A percentile compares a stretch with the other conserved stretches of the same genome.
phyloP scores from a whole-genome alignment of 1,284 basidiomycete species.

The Entoloma clypeatum region DNA sequence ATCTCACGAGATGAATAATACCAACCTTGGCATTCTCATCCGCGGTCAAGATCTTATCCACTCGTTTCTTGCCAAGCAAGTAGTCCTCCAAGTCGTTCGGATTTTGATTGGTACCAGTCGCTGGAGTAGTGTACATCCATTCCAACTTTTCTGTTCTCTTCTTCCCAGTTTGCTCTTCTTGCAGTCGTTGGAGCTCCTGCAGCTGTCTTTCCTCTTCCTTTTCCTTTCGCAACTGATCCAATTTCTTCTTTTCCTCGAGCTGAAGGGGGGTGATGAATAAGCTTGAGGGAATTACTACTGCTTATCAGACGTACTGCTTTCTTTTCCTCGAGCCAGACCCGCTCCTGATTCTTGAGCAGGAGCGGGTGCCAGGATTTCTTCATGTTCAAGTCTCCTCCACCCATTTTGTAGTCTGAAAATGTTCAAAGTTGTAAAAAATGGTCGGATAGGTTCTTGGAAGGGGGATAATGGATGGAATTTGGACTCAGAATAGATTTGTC shows the following conservation, averaged over 20 bases:
- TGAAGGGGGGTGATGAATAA: constrained; percentile 29
- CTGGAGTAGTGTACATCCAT: constrained; percentile 99
- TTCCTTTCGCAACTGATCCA: constrained; percentile 94
- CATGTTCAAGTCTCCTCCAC: constrained; percentile 93
- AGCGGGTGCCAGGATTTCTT: constrained; percentile 99
- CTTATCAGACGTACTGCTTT: constrained; percentile 68
- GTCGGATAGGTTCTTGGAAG: constrained; percentile 7
- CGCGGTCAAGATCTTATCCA: constrained; percentile 90
- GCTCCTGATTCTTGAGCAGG: constrained; percentile 97
- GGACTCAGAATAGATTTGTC: too few relatives aligned
- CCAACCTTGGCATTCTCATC: constrained; percentile 86
- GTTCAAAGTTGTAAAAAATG: constrained; percentile 13
- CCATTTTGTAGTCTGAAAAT: constrained; percentile 63
- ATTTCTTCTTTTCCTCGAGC: constrained; percentile 97
- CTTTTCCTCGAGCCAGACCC: constrained; percentile 99
- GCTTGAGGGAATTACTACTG: constrained; percentile 2
- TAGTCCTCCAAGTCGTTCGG: constrained; percentile 95
- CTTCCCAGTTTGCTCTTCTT: constrained; percentile 92
- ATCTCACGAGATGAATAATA: constrained; percentile 5
- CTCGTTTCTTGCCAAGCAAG: constrained; percentile 95
- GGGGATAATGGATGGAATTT: too few relatives aligned
- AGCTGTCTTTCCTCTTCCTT: constrained; percentile 96
- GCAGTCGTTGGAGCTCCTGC: constrained; percentile 91
- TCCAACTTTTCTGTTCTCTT: constrained; percentile 92
- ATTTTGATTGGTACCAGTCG: constrained; percentile 77